Conservation (phyloP, 2,329 filamentous ascomycete genomes). For the Beauveria rudraprayagi region DNA sequence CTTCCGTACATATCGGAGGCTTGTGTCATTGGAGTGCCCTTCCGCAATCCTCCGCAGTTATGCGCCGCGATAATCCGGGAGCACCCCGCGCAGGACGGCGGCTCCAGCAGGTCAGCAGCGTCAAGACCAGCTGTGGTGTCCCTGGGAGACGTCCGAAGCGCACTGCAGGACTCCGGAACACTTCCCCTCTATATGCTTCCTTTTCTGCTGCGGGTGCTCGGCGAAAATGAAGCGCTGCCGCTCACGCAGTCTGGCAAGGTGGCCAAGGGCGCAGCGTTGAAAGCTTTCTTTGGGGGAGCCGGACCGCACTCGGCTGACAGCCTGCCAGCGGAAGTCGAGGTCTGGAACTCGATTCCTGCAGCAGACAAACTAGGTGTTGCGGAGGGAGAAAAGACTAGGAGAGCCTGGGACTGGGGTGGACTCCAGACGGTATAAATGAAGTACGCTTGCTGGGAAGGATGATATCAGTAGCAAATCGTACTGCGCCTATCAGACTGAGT, state of each 20-base stretch:
- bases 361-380: background rate
- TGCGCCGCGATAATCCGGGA: too few relatives aligned
- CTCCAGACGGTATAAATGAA: background rate
- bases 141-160: background rate
- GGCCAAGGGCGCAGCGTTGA: background rate
- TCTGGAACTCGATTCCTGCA: background rate
- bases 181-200: background rate
- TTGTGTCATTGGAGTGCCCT: too few relatives aligned
- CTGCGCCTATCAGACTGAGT: too few relatives aligned
- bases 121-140: background rate
- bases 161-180: background rate
- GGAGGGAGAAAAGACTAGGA: background rate
- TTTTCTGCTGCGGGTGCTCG: background rate
- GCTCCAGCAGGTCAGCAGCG: background rate
- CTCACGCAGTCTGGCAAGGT: background rate
- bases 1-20: too few relatives aligned
- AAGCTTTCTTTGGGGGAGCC: background rate
- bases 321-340: background rate
- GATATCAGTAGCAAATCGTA: too few relatives aligned
- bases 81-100: too few relatives aligned
- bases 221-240: background rate
- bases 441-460: too few relatives aligned
- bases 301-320: background rate
- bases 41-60: too few relatives aligned
- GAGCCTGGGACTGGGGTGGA: background rate